These are phyloP conservation scores for Globisporangium canariense DNA, from an alignment of 352 stramenopile genomes.

Conservation along the genomic window DNA sequence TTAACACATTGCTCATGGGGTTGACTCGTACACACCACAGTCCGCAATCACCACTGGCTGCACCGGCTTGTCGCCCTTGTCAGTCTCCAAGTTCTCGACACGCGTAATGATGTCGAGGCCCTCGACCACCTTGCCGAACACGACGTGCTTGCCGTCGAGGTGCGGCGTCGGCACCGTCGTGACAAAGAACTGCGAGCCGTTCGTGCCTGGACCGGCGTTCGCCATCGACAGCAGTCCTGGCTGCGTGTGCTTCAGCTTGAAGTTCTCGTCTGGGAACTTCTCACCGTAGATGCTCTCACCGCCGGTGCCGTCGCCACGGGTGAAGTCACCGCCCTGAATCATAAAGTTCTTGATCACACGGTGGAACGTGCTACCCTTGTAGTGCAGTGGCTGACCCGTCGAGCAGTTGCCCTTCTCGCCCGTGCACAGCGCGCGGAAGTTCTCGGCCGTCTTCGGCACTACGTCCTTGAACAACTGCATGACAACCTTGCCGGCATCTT, in stretches of 20 bases:
- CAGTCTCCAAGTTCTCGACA: constrained; percentile 90
- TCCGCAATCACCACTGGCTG: constrained; percentile 94
- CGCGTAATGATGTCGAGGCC: constrained; percentile 90
- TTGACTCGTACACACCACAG: constrained; percentile 87
- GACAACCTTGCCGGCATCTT: constrained; percentile 87
- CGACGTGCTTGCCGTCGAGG: constrained; percentile 98
- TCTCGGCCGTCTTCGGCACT: constrained; percentile 96
- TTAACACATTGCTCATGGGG: not conserved
- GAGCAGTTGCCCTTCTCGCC: constrained; percentile 93
- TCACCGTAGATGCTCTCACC: constrained; percentile 93
- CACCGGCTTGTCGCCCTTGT: constrained; percentile 90
- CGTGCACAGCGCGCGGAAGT: constrained; percentile 98
- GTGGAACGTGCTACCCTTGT: constrained; percentile 98
- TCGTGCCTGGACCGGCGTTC: constrained; percentile 95
- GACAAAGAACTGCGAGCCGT: constrained; percentile 98
- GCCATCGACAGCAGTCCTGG: constrained; percentile 95
- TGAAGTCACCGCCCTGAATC: constrained; percentile 97
- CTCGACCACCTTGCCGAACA: constrained; percentile 94
- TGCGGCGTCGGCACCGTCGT: constrained; percentile 92
- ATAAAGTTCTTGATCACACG: constrained; percentile 96
- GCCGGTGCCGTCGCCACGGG: constrained; percentile 92
- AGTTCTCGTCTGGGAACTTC: constrained; percentile 98
- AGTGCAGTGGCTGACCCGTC: constrained; percentile 90
- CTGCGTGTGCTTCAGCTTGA: constrained; percentile 96
- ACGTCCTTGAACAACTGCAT: constrained; percentile 97